phyloP scores from a whole-genome alignment of 2,329 filamentous ascomycete species.

The Xylariaceae sp. region DNA sequence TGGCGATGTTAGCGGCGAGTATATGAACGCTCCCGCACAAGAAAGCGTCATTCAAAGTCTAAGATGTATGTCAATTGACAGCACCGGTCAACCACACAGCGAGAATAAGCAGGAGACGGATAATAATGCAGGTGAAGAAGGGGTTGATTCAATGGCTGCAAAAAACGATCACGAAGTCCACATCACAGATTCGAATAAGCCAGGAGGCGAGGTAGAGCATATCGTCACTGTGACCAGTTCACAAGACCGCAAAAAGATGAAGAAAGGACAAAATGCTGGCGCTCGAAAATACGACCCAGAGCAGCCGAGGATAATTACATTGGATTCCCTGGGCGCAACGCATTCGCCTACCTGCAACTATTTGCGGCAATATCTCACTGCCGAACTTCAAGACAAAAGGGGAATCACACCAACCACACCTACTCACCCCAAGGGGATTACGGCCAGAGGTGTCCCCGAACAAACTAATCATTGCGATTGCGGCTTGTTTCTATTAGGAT shows the following conservation, averaged over 20 bases:
- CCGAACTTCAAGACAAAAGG: constrained; percentile 65
- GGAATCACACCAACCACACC: constrained; percentile 29
- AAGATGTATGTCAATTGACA: constrained; percentile 31
- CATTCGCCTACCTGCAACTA: constrained; percentile 62
- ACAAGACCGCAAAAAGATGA: constrained; percentile 29
- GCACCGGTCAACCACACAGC: constrained; percentile 8
- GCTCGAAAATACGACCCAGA: constrained; percentile 44
- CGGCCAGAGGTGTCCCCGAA: constrained; percentile 68
- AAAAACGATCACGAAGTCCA: constrained; percentile 11
- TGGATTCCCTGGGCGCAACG: constrained; percentile 73
- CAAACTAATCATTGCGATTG: constrained; percentile 88
- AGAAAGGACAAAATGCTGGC: constrained; percentile 33
- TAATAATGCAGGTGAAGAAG: constrained; percentile 8
- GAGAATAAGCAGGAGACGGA: constrained; percentile 24
- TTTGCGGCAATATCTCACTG: constrained; percentile 71
- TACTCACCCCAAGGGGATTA: constrained; percentile 49
- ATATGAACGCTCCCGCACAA: not conserved
- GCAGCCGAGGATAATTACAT: constrained; percentile 71
- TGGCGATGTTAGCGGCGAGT: not conserved
- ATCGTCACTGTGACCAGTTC: constrained; percentile 12
- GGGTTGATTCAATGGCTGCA: constrained; percentile 2
- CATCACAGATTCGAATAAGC: constrained; percentile 15
- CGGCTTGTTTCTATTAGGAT: constrained; percentile 80
- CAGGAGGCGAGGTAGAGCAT: constrained; percentile 16
- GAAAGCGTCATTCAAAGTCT: constrained; percentile 24